phyloP scores from a whole-genome alignment of 2,329 filamentous ascomycete genomes.

The Lachnellula subtilissima region DNA sequence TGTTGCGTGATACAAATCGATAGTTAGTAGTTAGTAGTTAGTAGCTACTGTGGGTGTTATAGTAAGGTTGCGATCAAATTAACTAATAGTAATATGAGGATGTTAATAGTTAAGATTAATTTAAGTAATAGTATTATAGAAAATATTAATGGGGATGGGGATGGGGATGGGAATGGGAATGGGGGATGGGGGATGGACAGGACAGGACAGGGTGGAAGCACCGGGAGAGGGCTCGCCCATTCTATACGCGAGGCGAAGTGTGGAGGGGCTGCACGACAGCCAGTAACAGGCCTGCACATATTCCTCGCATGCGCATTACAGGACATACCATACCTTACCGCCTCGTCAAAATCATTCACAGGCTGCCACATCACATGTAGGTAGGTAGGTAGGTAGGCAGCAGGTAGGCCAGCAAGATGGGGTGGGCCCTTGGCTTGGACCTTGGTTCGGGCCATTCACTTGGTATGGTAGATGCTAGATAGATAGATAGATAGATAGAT shows the following conservation, averaged over 20 bases:
- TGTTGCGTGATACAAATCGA: not conserved
- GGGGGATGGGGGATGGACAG: too few species aligned
- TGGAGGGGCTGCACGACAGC: constrained; percentile 3
- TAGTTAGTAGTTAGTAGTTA: not conserved
- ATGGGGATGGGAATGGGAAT: too few species aligned
- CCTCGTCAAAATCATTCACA: constrained; percentile 11
- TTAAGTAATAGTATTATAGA: too few species aligned
- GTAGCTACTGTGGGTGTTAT: too few species aligned
- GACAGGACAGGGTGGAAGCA: too few species aligned
- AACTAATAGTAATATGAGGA: too few species aligned
- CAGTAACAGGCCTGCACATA: constrained; percentile 16
- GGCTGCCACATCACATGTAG: constrained; percentile 14
- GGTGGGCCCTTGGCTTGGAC: not conserved
- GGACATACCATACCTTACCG: too few species aligned
- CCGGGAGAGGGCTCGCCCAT: too few species aligned
- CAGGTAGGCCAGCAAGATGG: constrained; percentile 10
- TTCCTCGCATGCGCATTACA: constrained; percentile 1
- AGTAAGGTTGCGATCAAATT: too few species aligned
- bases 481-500: not conserved
- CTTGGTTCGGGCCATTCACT: too few species aligned
- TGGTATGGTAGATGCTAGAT: not conserved
- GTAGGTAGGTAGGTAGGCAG: not conserved
- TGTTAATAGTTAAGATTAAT: too few species aligned
- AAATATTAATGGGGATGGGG: too few species aligned
- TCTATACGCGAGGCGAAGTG: constrained; percentile 1